These are phyloP conservation scores for Pleurotus platypus DNA, from an alignment of 768 basidiomycete species.

Conservation along the genomic window DNA sequence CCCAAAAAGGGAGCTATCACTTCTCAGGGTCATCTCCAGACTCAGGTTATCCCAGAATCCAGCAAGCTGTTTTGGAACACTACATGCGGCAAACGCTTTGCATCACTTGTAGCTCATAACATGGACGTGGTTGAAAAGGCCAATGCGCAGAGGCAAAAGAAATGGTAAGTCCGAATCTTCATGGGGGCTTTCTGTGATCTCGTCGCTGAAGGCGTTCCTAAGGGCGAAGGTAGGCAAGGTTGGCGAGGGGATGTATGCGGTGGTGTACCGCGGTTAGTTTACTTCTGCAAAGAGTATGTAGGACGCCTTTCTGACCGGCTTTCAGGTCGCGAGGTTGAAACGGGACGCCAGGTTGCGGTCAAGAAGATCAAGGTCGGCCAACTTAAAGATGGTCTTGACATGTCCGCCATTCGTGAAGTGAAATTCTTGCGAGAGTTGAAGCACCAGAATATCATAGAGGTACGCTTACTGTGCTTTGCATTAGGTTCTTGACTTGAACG, in stretches of 20 bases:
- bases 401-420: slow-evolving; percentile 98
- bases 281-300: too few species aligned
- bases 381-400: slow-evolving; percentile 97
- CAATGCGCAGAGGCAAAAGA: slow-evolving; percentile 66
- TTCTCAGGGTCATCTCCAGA: too few species aligned
- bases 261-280: slow-evolving; percentile 82
- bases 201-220: slow-evolving; percentile 9
- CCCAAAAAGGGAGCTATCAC: too few species aligned
- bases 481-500: background rate
- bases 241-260: slow-evolving; percentile 93
- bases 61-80: too few species aligned
- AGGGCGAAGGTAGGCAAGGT: slow-evolving; percentile 83
- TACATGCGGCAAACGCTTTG: too few species aligned
- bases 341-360: slow-evolving; percentile 86
- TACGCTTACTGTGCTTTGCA: slow-evolving; percentile 23
- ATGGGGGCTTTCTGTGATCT: background rate
- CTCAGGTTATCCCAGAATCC: too few species aligned
- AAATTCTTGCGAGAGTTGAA: slow-evolving; percentile 92
- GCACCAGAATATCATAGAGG: slow-evolving; percentile 95
- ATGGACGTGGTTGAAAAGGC: slow-evolving; percentile 87
- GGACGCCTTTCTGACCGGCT: too few species aligned
- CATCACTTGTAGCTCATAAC: background rate
- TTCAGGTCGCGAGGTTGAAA: slow-evolving; percentile 69
- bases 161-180: slow-evolving; percentile 42
- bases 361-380: slow-evolving; percentile 98